Conservation (phyloP, 2,329 filamentous ascomycete genomes). For the Colletotrichum paranaense region DNA sequence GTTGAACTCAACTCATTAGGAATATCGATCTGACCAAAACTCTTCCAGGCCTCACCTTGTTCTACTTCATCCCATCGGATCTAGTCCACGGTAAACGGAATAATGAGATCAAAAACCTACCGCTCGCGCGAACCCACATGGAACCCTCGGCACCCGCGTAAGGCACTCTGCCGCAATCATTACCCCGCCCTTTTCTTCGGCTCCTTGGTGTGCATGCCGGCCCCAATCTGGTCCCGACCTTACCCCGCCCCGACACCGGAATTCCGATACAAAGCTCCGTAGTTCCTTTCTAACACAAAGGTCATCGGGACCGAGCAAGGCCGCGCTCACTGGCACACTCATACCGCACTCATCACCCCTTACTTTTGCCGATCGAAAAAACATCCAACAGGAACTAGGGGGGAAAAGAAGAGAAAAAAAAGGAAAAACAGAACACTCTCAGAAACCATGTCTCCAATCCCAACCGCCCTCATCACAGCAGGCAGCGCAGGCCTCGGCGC, state of each 20-base stretch:
- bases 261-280: background rate
- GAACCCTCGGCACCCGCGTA: background rate
- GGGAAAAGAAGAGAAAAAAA: background rate
- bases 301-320: background rate
- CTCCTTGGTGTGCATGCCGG: background rate
- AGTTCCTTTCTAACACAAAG: background rate
- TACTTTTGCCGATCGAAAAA: background rate
- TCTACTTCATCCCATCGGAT: background rate
- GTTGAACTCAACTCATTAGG: background rate
- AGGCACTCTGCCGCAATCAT: background rate
- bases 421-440: background rate
- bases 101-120: background rate
- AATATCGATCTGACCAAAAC: background rate
- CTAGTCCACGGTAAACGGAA: background rate
- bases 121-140: background rate
- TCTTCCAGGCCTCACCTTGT: background rate
- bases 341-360: background rate
- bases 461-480: conserved; percentile 49
- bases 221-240: background rate
- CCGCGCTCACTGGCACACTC: too few relatives aligned
- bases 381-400: background rate
- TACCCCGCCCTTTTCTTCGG: background rate
- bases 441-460: conserved; percentile 6
- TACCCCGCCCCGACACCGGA: conserved; percentile 1
- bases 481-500: conserved; percentile 70